Evolutionary conservation across 495 filamentous ascomycete genomes (phyloP).

Genomic region (Terfezia boudieri): DNA sequence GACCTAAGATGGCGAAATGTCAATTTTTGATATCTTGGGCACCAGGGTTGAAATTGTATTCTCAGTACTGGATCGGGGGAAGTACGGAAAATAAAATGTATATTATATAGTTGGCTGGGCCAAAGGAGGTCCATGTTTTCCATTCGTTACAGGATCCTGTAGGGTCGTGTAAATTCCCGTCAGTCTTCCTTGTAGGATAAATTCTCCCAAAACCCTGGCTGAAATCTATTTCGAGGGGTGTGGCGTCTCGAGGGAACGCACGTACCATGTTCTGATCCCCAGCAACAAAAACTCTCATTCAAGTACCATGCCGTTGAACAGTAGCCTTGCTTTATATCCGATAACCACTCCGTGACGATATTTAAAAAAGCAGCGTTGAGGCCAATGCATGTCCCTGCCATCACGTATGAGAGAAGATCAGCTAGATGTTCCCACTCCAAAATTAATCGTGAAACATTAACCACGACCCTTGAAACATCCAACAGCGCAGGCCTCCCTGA

Average conservation of each 20-base stretch:
- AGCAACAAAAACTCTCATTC: conserved; percentile 96
- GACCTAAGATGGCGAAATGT: conserved; percentile 26
- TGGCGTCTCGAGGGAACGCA: background rate
- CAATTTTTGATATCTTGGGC: background rate
- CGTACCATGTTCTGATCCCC: conserved; percentile 74
- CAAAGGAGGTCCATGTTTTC: conserved; percentile 66
- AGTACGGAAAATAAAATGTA: conserved; percentile 77
- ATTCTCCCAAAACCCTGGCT: too few species aligned
- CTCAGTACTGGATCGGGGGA: background rate
- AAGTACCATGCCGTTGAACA: conserved; percentile 92
- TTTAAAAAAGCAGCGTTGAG: conserved; percentile 84
- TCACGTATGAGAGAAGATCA: background rate
- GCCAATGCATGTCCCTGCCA: conserved; percentile 55
- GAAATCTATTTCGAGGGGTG: background rate
- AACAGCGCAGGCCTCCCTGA: background rate
- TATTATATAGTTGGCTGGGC: conserved; percentile 60
- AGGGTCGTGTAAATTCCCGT: too few species aligned
- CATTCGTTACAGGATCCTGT: conserved; percentile 45
- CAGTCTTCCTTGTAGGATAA: too few species aligned
- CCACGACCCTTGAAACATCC: too few species aligned
- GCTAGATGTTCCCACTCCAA: too few species aligned
- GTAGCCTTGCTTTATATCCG: conserved; percentile 83
- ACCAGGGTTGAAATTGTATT: background rate
- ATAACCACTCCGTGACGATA: conserved; percentile 91
- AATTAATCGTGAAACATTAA: too few species aligned